These are phyloP conservation scores for Calonectria pseudoreteaudii DNA, from an alignment of 2,329 filamentous ascomycete genomes.

Conservation along the genomic window DNA sequence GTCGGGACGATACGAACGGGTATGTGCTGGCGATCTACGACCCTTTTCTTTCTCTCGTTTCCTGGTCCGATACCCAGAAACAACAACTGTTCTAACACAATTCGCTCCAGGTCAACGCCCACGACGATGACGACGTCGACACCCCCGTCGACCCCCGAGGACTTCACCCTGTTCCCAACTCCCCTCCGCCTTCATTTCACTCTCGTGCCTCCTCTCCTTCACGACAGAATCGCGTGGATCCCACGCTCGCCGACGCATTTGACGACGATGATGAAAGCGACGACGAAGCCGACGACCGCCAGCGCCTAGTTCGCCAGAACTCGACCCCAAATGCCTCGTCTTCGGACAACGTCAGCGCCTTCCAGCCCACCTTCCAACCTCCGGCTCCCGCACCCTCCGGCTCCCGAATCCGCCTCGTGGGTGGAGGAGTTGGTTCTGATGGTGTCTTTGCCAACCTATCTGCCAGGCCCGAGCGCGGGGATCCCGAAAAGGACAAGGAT, in stretches of 20 bases:
- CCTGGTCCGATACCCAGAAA: neutral
- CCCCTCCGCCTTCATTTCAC: conserved; percentile 86
- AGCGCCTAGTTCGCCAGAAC: conserved; percentile 83
- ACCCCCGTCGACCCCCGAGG: conserved; percentile 47
- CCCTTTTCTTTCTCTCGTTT: neutral
- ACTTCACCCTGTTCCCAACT: conserved; percentile 62
- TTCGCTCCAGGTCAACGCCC: conserved; percentile 64
- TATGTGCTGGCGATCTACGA: conserved; percentile 48
- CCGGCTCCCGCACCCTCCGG: conserved; percentile 45
- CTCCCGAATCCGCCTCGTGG: conserved; percentile 67
- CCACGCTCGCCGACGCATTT: conserved; percentile 92
- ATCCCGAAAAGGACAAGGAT: conserved; percentile 82
- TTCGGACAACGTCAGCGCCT: conserved; percentile 32
- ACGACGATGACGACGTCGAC: conserved; percentile 64
- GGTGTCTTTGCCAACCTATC: conserved; percentile 96
- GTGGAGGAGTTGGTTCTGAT: conserved; percentile 84
- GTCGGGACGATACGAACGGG: conserved; percentile 69
- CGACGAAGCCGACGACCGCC: conserved; percentile 80
- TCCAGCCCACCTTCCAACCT: conserved; percentile 27
- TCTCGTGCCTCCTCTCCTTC: conserved; percentile 77
- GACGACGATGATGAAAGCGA: conserved; percentile 84
- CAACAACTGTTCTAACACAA: conserved; percentile 25
- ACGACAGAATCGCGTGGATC: conserved; percentile 68
- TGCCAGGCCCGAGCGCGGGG: conserved; percentile 86
- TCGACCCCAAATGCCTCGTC: conserved; percentile 45